Percentiles rank a stretch among this genome's conserved stretches.
These are phyloP conservation scores for Aspergillus biplanus DNA, from an alignment of 495 filamentous ascomycete genomes.

Conservation along the genomic window DNA sequence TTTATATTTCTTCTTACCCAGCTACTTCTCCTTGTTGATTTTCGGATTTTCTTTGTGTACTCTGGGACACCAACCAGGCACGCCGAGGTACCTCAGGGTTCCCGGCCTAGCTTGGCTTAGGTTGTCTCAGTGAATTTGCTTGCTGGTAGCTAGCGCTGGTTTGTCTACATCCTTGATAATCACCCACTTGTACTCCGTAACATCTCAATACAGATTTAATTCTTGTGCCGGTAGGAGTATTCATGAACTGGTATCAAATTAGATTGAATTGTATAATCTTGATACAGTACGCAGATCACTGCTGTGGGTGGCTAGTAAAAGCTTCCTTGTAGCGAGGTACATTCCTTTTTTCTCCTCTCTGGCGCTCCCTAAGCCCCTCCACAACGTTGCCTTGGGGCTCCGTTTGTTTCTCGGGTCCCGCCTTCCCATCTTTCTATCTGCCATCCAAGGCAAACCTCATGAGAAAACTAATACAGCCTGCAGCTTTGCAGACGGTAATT, in stretches of 20 bases:
- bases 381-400: too few relatives aligned
- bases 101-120: conserved; percentile 27
- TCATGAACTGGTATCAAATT: neutral
- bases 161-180: conserved; percentile 55
- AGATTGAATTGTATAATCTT: neutral
- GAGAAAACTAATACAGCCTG: too few relatives aligned
- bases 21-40: conserved; percentile 22
- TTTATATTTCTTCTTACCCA: conserved; percentile 19
- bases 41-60: conserved; percentile 28
- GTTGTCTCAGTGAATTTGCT: conserved; percentile 45
- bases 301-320: neutral
- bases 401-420: too few relatives aligned
- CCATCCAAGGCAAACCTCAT: too few relatives aligned
- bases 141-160: conserved; percentile 55
- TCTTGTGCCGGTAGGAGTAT: conserved; percentile 9
- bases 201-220: conserved; percentile 43
- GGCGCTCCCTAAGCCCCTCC: too few relatives aligned
- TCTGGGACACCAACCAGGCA: conserved; percentile 23
- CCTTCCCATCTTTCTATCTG: too few relatives aligned
- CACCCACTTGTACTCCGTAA: conserved; percentile 50
- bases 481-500: too few relatives aligned
- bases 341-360: neutral
- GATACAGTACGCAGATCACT: neutral
- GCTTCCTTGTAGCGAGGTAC: neutral
- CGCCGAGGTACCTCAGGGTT: conserved; percentile 16